Evolutionary conservation across 2,329 filamentous ascomycete species (phyloP), one percentile per base, ranked within the genome.

Genomic region (Paraphoma sp.): DNA sequence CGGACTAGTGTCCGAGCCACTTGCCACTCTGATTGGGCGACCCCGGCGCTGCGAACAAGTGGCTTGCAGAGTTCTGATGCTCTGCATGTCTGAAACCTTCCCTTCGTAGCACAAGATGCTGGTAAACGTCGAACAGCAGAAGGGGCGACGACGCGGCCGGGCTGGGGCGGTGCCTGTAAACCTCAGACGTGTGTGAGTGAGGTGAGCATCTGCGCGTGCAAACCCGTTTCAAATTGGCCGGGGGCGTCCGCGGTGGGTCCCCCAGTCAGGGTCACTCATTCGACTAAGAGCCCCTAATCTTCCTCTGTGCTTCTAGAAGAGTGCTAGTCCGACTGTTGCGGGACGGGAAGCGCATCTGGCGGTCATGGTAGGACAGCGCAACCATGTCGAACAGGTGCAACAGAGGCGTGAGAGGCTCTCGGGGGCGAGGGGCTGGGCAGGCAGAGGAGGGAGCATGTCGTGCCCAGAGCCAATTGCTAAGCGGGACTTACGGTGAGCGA

Each of bases 291-390:
- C 64, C 64, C 69, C 65, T 65, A 64, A 70, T 69, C 65, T 75
- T 73, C 68, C 56, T 67, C 63, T 66, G 58, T 55, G 59, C 72
- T 77, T 77, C 74, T 76, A 73, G 74, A 77, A 77, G 62, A 62
- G 64, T 49, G 67, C 70, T 71, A 74, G 70, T 66, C 62, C 64
- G 54, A 59, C 53, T 56, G 40, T 53, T 44, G 59, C 67, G 62
- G 60, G 64, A 68, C 64, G 59, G 65, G 62, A 63, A 58, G 60
- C 57, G 63, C 60, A 57, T 65, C 61, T 63, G 62, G 59, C 54
- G 57, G 62, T 49, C 38, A 38, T 40, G 17, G 62, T 62, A 56
- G 61, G 57, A 63, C 61, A 57, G 63, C 56, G 54, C 58, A 56
- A 55, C 58, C 58, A 64, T 60, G 69, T 66, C 65, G 60, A 69